Base-by-base conservation (phyloP, 208 protist genomes). In the Phytomonas sp. region DNA sequence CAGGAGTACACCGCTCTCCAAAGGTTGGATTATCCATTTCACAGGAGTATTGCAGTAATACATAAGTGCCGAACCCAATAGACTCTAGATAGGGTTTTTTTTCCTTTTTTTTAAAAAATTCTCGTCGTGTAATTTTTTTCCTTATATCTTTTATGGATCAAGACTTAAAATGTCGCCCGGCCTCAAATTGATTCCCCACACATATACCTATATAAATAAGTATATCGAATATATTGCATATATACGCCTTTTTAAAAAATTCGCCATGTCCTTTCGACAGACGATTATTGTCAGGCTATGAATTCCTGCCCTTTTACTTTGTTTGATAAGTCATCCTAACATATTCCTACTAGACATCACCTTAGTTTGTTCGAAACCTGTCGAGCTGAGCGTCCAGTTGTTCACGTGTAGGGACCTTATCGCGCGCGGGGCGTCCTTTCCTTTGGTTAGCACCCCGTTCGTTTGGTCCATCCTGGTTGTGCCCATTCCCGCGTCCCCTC, bases 341-440 rank as follows among this genome's bases (percentile, higher is more conserved):
- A 49, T 16, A 19, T 19, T 49, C 40, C 12, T 12, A 49, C 40
- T 12, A 37, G 5, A 37, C 40, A 49, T 49, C 40, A 19, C 11
- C 1, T 23, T 68, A 68, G 45, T 68, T 68, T 63, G 83, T 80
- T 29, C 79, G 80, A 84, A 88, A 95, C 73, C 68, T 86, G 14
- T 95, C 87, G 29, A 95, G 81, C 75, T 95, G 84, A 29, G 74
- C 82, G 67, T 95, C 90, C 14, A 95, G 82, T 32, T 88, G 66
- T 31, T 91, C 82, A 60, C 79, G 82, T 29, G 87, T 85, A 7
- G 76, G 31, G 40, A 52, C 34, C 6, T 49, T 67, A 52, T 74
- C 77, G 49, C 80, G 75, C 14, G 66, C 68, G 33, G 81, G 74
- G 33, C 74, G 75, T 10, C 64, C 56, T 62, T 74, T 23, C 26